A percentile compares a stretch with the other conserved stretches of the same genome.
Evolutionary conservation across 306 rosid species (phyloP).

Genomic region (Quercus variabilis): DNA sequence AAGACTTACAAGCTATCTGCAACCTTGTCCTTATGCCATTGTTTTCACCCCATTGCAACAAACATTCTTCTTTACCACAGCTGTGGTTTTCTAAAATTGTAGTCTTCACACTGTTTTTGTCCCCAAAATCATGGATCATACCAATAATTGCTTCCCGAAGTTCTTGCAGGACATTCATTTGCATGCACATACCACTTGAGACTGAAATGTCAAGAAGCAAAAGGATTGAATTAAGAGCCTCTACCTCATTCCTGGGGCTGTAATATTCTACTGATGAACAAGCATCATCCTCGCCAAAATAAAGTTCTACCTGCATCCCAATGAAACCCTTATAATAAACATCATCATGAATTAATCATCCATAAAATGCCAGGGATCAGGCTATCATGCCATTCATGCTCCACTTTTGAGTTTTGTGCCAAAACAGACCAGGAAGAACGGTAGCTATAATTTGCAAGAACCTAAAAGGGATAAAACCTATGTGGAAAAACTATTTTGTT

Average conservation of each 20-base stretch:
- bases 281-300: conserved; percentile 62
- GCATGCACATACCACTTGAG: conserved; percentile 33
- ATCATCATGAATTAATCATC: conserved; percentile 18
- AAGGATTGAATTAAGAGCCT: conserved; percentile 63
- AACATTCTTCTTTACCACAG: conserved; percentile 42
- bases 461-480: background rate
- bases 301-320: conserved; percentile 69
- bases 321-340: conserved; percentile 12
- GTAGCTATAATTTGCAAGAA: background rate
- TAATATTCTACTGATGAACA: conserved; percentile 40
- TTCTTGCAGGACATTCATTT: conserved; percentile 38
- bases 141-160: conserved; percentile 34
- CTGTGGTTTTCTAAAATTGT: conserved; percentile 38
- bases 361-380: conserved; percentile 1
- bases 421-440: conserved; percentile 12
- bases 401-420: background rate
- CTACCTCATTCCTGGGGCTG: conserved; percentile 79
- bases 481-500: background rate
- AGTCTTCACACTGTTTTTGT: conserved; percentile 30
- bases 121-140: conserved; percentile 44
- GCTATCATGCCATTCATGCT: conserved; percentile 4
- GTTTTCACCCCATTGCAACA: conserved; percentile 73
- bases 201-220: conserved; percentile 45
- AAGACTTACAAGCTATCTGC: conserved; percentile 64
- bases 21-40: conserved; percentile 59